A percentile compares a stretch with the other conserved stretches of the same genome.
phyloP scores from a whole-genome alignment of 495 filamentous ascomycete genomes.

The Astrothelium subdiscretum region DNA sequence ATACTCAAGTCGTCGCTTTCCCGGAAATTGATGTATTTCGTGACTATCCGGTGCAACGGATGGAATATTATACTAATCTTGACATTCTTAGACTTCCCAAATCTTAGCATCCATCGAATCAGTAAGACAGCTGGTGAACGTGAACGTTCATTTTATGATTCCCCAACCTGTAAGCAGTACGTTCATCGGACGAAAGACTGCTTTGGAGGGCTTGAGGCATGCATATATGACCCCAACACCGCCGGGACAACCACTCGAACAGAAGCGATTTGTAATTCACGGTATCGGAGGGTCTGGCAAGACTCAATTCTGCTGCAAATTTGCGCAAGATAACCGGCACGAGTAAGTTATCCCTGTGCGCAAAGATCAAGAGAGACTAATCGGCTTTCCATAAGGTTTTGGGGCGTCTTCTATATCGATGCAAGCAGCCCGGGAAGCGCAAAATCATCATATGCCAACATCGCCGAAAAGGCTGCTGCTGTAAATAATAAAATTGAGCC shows the following conservation, averaged over 20 bases:
- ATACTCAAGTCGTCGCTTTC: not conserved
- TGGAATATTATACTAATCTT: not conserved
- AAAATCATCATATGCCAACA: slow-evolving; percentile 7
- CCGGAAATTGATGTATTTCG: not conserved
- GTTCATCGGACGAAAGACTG: not conserved
- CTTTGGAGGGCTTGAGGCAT: not conserved
- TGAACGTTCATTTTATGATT: not conserved
- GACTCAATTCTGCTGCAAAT: slow-evolving; percentile 31
- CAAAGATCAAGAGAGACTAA: not conserved
- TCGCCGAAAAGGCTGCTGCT: slow-evolving; percentile 11
- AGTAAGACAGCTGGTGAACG: not conserved
- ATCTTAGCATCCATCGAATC: not conserved
- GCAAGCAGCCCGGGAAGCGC: slow-evolving; percentile 24
- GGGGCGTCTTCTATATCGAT: slow-evolving; percentile 37
- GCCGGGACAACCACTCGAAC: not conserved
- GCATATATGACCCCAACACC: not conserved
- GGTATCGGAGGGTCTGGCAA: slow-evolving; percentile 30
- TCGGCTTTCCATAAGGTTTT: slow-evolving; percentile 24
- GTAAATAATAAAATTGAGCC: slow-evolving; percentile 16
- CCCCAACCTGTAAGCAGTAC: not conserved
- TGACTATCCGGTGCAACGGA: not conserved
- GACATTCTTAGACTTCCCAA: not conserved
- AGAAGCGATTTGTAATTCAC: slow-evolving; percentile 18
- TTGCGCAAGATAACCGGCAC: slow-evolving; percentile 23
- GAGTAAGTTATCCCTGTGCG: slow-evolving; percentile 5